Evolutionary conservation across 139 green algal genomes (phyloP), one percentile per base, ranked within the genome.

Genomic region (Picochlorum sp.): DNA sequence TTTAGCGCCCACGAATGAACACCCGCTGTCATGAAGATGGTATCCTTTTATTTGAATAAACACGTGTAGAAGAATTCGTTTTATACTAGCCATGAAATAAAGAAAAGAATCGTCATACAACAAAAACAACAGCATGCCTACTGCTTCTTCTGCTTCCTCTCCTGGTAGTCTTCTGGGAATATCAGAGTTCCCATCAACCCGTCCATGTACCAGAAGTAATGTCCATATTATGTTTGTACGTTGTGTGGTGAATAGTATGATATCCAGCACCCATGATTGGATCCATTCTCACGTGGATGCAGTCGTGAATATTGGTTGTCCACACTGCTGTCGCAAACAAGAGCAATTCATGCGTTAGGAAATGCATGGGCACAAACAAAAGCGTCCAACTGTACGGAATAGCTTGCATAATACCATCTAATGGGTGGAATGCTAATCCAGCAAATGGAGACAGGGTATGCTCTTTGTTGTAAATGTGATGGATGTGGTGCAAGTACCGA

Each of bases 401-500:
- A 2, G 91, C 92, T 80, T 96, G 80, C 24, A 89, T 51, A 58
- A 92, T 87, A 68, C 86, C 86, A 71, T 94, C 87, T 5, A 95
- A 34, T 1, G 91, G 87, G 66, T 97, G 70, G 84, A 97, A 97
- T 30, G 91, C 91, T 45, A 97, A 76, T 10, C 90, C 90, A n/a
- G 91, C 91, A 77, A 97, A 97, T 23, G 91, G 91, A 18, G 82
- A 94, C 52, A 97, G 77, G 20, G 87, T 95, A 81, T 97, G 79
- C 76, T 96, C 88, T 83, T 97, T 97, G 85, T 97, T 97, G 87
- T 97, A 97, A 61, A 92, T 95, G 75, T 97, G 91, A 76, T 97
- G 91, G 24, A 81, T 88, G 55, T 74, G 55, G 73, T 96, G 90
- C 44, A 96, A 78, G 28, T 56, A 66, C 61, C 71, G 82, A 80